A percentile compares a stretch with the other conserved stretches of the same genome.
Evolutionary conservation across 1,139 yeast species (phyloP).

Genomic region (Hyphopichia wangnamkhiaoensis): DNA sequence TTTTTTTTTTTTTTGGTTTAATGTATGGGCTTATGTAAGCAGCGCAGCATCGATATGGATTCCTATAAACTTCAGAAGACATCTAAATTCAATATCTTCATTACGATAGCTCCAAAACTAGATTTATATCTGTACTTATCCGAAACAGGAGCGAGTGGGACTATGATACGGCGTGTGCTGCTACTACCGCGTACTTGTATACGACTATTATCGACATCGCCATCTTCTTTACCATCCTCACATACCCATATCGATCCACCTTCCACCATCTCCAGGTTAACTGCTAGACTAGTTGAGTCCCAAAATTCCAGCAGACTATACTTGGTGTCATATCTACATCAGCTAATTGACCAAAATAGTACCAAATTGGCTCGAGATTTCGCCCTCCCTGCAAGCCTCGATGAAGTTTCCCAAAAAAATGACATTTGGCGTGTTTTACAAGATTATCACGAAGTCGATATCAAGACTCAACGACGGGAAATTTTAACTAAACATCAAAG

Average conservation of each 20-base stretch:
- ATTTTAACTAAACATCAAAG: conserved; percentile 5
- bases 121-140: too few species aligned
- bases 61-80: too few species aligned
- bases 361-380: background rate
- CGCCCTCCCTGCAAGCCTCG: background rate
- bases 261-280: background rate
- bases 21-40: too few species aligned
- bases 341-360: background rate
- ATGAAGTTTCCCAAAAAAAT: background rate
- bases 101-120: too few species aligned
- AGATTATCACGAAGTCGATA: background rate
- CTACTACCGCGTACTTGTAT: too few species aligned
- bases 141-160: too few species aligned
- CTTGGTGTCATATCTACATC: background rate
- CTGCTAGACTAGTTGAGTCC: background rate
- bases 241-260: background rate
- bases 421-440: background rate
- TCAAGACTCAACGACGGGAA: conserved; percentile 1
- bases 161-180: too few species aligned
- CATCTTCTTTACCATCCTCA: too few species aligned
- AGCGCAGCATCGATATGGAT: too few species aligned
- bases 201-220: too few species aligned
- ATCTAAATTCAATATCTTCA: too few species aligned
- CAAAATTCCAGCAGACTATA: background rate
- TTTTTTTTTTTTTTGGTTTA: too few species aligned